These are phyloP conservation scores for Leishmania mexicana DNA, from an alignment of 208 protist genomes.

Conservation along the genomic window DNA sequence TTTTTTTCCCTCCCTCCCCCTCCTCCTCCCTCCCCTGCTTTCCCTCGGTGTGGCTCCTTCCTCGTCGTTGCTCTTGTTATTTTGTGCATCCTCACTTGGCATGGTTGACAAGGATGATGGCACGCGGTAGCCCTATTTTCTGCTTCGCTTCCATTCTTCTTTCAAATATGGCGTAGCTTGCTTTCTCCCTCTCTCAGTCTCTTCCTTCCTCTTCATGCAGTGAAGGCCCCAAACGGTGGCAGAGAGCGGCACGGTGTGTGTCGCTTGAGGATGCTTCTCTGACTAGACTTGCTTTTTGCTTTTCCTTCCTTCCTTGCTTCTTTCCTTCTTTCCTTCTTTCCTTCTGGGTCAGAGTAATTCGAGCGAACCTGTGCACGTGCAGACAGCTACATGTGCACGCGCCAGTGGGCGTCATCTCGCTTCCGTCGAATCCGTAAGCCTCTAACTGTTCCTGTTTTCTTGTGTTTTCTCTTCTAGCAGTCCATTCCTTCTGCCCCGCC, in stretches of 20 bases:
- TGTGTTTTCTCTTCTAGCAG: neutral
- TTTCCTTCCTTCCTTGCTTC: no score
- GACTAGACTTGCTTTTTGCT: neutral
- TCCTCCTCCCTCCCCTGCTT: neutral
- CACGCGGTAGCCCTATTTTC: neutral
- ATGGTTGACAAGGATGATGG: neutral
- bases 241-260: neutral
- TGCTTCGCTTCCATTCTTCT: neutral
- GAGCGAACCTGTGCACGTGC: neutral
- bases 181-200: neutral
- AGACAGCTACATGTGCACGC: neutral
- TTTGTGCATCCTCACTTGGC: neutral
- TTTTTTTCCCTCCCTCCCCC: no score
- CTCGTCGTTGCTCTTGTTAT: neutral
- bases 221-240: neutral
- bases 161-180: neutral
- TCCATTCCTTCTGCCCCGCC: no score
- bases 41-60: neutral
- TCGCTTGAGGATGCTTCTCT: neutral
- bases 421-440: neutral
- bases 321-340: no score
- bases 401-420: neutral
- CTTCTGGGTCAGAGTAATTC: neutral
- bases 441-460: neutral
- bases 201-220: neutral